Base-by-base conservation (phyloP, 1,284 basidiomycete genomes). In the Leccinum ponderosum region DNA sequence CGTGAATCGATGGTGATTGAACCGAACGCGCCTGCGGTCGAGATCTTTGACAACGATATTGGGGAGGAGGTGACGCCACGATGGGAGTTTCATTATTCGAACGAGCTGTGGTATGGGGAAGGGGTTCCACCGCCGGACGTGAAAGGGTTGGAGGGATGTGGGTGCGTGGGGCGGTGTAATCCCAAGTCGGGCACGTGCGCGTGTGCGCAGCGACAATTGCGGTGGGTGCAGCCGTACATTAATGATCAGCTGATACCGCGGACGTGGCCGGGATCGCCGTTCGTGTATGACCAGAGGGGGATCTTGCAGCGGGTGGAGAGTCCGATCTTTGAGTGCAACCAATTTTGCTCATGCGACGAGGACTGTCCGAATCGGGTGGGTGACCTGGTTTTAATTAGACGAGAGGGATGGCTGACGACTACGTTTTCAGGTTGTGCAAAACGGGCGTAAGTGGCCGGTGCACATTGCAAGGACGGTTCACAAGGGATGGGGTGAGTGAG, bases 241-340 rank as follows among this genome's bases (percentile, higher is more conserved):
- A 87, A 87, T 0, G 44, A 29, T 4, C 60, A 62, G 3, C 57
- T 62, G 1, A 63, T 75, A 59, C 69, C 73, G 4, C 6, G 53
- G 7, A 58, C 56, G 29, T 73, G 71, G 71, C 57, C 70, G 33
- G 71, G 71, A 3, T 65, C 68, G 2, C 68, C 73, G 1, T 94
- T 93, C 69, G 76, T 84, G 15, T 95, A 93, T 69, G 83, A 90
- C 64, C 73, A 74, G 56, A 79, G 79, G 59, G 87, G 88, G 9
- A 73, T 75, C 25, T 68, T 93, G 37, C 84, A 81, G 65, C 69
- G 75, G 7, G 68, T 75, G 11, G 80, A 81, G 6, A 83, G 84
- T 57, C 89, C 93, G 0, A 87, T 96, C 37, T 93, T 92, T 69
- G 95, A 97, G 74, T 97, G 95, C 73, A 94, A 95, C 68, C 86